A percentile compares a stretch with the other conserved stretches of the same genome.
Evolutionary conservation across 805 yeast species (phyloP).

Genomic region (Hagleromyces aurorensis): DNA sequence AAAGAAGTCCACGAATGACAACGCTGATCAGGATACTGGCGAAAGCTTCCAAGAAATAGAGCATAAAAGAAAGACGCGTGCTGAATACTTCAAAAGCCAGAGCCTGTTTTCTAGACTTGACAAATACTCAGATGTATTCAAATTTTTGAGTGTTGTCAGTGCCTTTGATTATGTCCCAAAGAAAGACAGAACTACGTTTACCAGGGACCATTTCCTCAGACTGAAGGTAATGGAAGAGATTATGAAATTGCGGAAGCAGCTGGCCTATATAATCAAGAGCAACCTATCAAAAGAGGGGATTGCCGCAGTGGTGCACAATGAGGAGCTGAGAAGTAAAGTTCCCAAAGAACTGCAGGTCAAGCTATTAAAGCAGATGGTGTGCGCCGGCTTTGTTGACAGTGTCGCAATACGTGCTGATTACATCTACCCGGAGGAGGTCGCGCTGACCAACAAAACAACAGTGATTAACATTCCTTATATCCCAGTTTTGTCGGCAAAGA

Average conservation of each 20-base stretch:
- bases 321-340: conserved; percentile 47
- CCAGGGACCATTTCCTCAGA: conserved; percentile 58
- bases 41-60: conserved; percentile 25
- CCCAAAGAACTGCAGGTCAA: conserved; percentile 65
- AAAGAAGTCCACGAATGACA: conserved; percentile 6
- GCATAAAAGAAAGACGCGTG: conserved; percentile 36
- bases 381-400: conserved; percentile 90
- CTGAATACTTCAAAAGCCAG: conserved; percentile 51
- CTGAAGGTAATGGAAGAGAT: conserved; percentile 82
- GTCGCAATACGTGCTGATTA: conserved; percentile 76
- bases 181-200: conserved; percentile 40
- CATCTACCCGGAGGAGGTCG: conserved; percentile 53
- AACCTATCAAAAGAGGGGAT: conserved; percentile 54
- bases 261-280: conserved; percentile 63
- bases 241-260: conserved; percentile 67
- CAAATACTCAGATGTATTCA: conserved; percentile 64
- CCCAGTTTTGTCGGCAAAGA: conserved; percentile 39
- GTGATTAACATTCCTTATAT: conserved; percentile 58
- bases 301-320: conserved; percentile 38
- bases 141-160: conserved; percentile 72
- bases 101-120: conserved; percentile 61
- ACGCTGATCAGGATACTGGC: conserved; percentile 20
- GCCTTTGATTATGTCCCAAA: conserved; percentile 71
- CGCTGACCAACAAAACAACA: conserved; percentile 47
- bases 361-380: conserved; percentile 81